These are phyloP conservation scores for Coemansia sp. DNA, from an alignment of 192 early-diverging fungal genomes.

Conservation along the genomic window DNA sequence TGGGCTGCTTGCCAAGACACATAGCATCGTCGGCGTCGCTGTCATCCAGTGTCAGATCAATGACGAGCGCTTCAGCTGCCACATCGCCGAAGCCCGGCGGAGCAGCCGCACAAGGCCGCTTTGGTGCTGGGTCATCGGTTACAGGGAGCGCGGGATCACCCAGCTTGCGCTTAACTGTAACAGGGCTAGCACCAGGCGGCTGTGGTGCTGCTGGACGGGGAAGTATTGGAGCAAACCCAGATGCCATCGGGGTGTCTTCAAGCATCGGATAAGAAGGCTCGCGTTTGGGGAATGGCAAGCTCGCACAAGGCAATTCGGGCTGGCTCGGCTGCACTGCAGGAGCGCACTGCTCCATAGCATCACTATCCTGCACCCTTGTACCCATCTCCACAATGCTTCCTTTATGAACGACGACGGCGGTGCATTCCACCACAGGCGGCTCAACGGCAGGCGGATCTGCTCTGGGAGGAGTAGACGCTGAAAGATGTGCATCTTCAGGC, in stretches of 20 bases:
- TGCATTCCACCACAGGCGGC: not conserved
- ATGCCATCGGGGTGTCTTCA: too few relatives aligned
- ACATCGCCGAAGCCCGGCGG: not conserved
- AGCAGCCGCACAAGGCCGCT: not conserved
- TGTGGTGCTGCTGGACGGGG: not conserved
- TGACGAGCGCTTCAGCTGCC: not conserved
- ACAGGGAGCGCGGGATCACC: not conserved
- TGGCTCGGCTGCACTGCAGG: too few relatives aligned
- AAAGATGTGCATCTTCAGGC: not conserved
- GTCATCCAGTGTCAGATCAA: slow-evolving; percentile 1
- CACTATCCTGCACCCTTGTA: too few relatives aligned
- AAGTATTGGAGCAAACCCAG: not conserved
- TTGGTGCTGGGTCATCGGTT: not conserved
- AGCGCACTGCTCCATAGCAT: too few relatives aligned
- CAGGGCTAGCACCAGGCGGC: not conserved
- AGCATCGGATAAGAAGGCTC: too few relatives aligned
- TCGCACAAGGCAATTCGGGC: too few relatives aligned
- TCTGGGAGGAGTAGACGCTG: too few relatives aligned
- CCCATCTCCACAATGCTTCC: too few relatives aligned
- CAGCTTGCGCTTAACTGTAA: not conserved
- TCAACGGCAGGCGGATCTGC: not conserved
- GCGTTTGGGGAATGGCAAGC: too few relatives aligned
- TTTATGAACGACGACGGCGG: too few relatives aligned
- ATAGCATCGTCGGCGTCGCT: not conserved
- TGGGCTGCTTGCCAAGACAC: not conserved